These are phyloP conservation scores for Inonotus obliquus DNA, from an alignment of 1,284 basidiomycete genomes.

Conservation along the genomic window DNA sequence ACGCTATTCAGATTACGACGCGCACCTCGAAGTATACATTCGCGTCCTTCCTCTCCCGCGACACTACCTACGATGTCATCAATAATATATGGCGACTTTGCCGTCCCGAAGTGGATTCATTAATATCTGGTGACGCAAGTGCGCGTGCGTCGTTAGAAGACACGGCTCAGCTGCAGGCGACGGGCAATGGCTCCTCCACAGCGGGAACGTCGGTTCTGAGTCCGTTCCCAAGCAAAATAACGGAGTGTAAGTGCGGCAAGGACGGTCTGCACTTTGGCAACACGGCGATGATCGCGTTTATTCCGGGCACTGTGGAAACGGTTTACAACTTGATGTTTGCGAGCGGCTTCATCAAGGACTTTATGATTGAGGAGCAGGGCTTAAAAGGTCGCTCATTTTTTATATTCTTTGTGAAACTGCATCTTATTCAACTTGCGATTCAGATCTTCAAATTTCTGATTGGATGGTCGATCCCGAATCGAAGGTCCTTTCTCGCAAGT, in stretches of 20 bases:
- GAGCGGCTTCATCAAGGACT: constrained; percentile 93
- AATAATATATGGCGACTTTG: constrained; percentile 94
- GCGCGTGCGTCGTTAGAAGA: constrained; percentile 20
- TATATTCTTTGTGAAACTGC: not conserved
- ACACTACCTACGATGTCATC: constrained; percentile 95
- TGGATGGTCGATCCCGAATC: constrained; percentile 70
- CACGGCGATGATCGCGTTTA: constrained; percentile 68
- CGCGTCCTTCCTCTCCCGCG: constrained; percentile 93
- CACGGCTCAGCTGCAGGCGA: constrained; percentile 20
- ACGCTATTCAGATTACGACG: constrained; percentile 91
- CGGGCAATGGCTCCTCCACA: constrained; percentile 20
- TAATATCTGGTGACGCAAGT: constrained; percentile 30
- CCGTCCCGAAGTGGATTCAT: constrained; percentile 64
- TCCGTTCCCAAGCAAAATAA: constrained; percentile 41
- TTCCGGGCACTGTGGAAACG: constrained; percentile 91
- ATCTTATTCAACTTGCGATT: not conserved
- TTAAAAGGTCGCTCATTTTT: constrained; percentile 62
- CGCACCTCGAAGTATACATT: constrained; percentile 85
- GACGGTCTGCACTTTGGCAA: constrained; percentile 72
- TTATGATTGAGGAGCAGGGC: constrained; percentile 86
- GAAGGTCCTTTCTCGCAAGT: constrained; percentile 74
- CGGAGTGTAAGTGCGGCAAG: constrained; percentile 73
- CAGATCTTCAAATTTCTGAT: constrained; percentile 90
- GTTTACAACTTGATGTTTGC: constrained; percentile 96
- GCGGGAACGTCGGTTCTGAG: constrained; percentile 5